phyloP scores from a whole-genome alignment of 129 eudicot genomes.

The Chrysanthemum lavandulifolium region DNA sequence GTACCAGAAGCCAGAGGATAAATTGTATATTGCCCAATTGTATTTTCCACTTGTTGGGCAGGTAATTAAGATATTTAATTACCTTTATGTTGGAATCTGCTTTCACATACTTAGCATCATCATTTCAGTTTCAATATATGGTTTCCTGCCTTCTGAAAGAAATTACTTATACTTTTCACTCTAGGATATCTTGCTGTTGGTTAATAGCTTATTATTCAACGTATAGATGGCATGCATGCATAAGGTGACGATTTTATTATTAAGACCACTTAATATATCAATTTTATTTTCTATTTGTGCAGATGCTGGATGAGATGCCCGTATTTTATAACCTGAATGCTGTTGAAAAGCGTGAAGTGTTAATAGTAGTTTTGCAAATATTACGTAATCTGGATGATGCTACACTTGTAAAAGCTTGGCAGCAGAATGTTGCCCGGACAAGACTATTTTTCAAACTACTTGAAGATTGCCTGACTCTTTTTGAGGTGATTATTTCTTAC shows the following conservation, averaged over 20 bases:
- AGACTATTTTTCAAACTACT: slow-evolving; percentile 90
- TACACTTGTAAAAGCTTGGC: slow-evolving; percentile 92
- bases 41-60: slow-evolving; percentile 97
- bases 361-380: slow-evolving; percentile 86
- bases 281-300: slow-evolving; percentile 28
- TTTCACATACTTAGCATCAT: slow-evolving; percentile 14
- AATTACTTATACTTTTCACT: neutral
- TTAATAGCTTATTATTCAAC: neutral
- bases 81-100: slow-evolving; percentile 8
- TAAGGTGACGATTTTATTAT: slow-evolving; percentile 17
- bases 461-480: slow-evolving; percentile 86
- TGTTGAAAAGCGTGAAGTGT: slow-evolving; percentile 91
- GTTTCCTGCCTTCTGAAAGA: neutral
- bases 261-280: slow-evolving; percentile 9
- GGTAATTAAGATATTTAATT: slow-evolving; percentile 40
- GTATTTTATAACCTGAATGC: slow-evolving; percentile 93
- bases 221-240: neutral
- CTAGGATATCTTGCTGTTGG: neutral
- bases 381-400: slow-evolving; percentile 93
- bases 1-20: slow-evolving; percentile 97
- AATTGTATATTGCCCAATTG: slow-evolving; percentile 88
- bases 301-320: slow-evolving; percentile 99
- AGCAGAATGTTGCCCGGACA: slow-evolving; percentile 92
- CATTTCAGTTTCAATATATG: neutral
- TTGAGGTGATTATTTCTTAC: slow-evolving; percentile 59